Evolutionary conservation across 1,284 basidiomycete genomes (phyloP).

Genomic region (Mixia osmundae): DNA sequence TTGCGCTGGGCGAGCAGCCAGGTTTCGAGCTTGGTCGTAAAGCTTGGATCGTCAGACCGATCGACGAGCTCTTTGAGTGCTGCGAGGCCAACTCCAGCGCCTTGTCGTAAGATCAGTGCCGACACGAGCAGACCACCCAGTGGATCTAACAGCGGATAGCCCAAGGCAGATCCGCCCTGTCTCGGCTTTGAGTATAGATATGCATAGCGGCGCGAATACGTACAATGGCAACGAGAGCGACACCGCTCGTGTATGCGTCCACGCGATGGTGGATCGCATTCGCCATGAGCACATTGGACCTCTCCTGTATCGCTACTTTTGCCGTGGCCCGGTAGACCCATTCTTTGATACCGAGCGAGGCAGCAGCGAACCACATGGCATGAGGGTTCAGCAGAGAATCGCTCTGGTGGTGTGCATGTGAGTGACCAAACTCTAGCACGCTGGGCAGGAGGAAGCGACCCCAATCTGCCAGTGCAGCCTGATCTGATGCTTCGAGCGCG

Average conservation of each 20-base stretch:
- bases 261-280: conserved; percentile 87
- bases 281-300: conserved; percentile 67
- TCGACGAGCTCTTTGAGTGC: too few species aligned
- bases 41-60: too few species aligned
- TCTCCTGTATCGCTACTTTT: conserved; percentile 67
- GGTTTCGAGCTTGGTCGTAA: too few species aligned
- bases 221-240: conserved; percentile 68
- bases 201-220: conserved; percentile 15
- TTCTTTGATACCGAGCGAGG: conserved; percentile 64
- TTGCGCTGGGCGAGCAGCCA: too few species aligned
- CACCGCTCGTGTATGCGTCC: conserved; percentile 70
- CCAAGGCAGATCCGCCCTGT: conserved; percentile 47
- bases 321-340: conserved; percentile 65
- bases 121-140: conserved; percentile 81
- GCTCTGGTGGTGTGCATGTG: conserved; percentile 12
- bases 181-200: conserved; percentile 4
- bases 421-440: conserved; percentile 28
- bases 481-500: neutral
- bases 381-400: conserved; percentile 45
- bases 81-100: too few species aligned
- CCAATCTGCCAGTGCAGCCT: neutral
- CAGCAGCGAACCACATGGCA: conserved; percentile 82
- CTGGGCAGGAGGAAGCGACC: conserved; percentile 37
- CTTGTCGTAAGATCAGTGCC: conserved; percentile 61
- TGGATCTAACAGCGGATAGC: conserved; percentile 68